Evolutionary conservation across 805 yeast species (phyloP).

Genomic region (Metschnikowia santaceciliae): DNA sequence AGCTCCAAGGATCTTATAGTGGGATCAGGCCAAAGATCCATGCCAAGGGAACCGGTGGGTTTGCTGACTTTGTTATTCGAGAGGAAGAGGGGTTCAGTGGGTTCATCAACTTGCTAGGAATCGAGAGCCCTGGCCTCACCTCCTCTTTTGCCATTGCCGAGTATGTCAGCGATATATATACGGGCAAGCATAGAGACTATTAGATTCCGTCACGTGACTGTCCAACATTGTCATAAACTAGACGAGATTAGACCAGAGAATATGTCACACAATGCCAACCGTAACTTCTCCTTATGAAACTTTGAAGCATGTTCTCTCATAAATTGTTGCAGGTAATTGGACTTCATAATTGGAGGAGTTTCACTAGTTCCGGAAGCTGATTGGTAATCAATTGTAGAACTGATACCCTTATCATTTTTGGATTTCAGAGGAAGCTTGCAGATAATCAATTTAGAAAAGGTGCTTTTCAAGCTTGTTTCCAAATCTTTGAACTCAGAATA

Average conservation of each 20-base stretch:
- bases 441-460: slow-evolving; percentile 63
- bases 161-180: slow-evolving; percentile 45
- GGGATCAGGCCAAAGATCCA: slow-evolving; percentile 82
- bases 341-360: not conserved
- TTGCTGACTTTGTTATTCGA: slow-evolving; percentile 70
- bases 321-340: not conserved
- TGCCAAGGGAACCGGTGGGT: slow-evolving; percentile 40
- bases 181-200: not conserved
- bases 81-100: slow-evolving; percentile 65
- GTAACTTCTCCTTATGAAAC: slow-evolving; percentile 68
- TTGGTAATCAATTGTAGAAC: not conserved
- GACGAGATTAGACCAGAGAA: no score
- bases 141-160: slow-evolving; percentile 79
- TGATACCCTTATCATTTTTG: slow-evolving; percentile 32
- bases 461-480: slow-evolving; percentile 45
- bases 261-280: slow-evolving; percentile 45
- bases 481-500: slow-evolving; percentile 65
- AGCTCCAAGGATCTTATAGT: slow-evolving; percentile 62
- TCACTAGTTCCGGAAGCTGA: not conserved
- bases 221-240: no score
- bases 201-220: no score
- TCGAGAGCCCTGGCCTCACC: slow-evolving; percentile 90
- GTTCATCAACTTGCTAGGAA: slow-evolving; percentile 74
- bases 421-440: slow-evolving; percentile 57
- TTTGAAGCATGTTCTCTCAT: slow-evolving; percentile 2